phyloP scores from a whole-genome alignment of 108 stramenopile species.

The Aurantiochytrium sp. region DNA sequence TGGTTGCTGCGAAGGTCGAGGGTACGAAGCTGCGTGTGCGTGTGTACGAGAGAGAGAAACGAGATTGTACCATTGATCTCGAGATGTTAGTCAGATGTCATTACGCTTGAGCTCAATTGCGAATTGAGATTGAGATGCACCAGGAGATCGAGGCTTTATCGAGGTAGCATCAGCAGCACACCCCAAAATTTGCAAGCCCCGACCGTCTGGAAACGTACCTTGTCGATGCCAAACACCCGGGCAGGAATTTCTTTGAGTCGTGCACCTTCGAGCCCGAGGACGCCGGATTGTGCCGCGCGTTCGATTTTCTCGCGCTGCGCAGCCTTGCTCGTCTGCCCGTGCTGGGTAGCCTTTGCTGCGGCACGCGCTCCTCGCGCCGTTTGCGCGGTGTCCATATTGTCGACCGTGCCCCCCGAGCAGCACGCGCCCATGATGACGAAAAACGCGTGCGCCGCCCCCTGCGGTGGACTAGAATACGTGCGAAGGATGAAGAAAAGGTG shows the following conservation, averaged over 20 bases:
- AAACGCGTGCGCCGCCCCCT: too few relatives aligned
- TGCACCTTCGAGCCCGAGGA: not conserved
- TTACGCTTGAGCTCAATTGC: not conserved
- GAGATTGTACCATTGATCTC: not conserved
- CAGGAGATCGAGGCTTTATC: too few relatives aligned
- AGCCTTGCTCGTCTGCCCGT: not conserved
- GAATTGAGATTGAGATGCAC: too few relatives aligned
- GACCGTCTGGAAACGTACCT: not conserved
- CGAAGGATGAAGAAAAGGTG: too few relatives aligned
- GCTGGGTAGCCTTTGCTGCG: not conserved
- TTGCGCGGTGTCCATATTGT: not conserved
- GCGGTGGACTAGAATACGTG: too few relatives aligned
- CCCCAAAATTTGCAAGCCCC: not conserved
- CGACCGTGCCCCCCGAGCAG: not conserved
- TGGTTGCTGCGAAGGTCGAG: not conserved
- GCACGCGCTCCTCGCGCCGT: not conserved
- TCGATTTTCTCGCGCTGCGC: not conserved
- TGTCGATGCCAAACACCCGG: not conserved
- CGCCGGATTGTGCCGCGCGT: not conserved
- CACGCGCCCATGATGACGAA: not conserved
- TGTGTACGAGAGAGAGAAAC: not conserved
- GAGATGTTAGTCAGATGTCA: not conserved
- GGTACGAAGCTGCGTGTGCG: not conserved
- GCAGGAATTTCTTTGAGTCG: not conserved
- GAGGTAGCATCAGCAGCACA: too few relatives aligned